Evolutionary conservation across 2,329 filamentous ascomycete species (phyloP), one percentile per base, ranked within the genome.

Genomic region (Cryphonectria carpinicola): DNA sequence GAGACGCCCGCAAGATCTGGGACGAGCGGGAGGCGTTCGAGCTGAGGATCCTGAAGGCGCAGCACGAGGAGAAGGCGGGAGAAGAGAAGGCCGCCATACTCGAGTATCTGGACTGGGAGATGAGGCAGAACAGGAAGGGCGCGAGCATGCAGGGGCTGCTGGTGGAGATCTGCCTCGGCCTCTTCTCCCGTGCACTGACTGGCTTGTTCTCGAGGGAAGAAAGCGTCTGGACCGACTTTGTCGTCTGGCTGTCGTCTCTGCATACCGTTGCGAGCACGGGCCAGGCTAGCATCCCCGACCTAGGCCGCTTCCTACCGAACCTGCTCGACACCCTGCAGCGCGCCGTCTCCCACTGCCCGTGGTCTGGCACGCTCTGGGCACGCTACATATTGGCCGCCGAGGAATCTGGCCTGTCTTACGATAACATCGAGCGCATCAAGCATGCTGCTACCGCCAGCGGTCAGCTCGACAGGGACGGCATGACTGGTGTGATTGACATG

Each of bases 351-450:
- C 96, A 98, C 80, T 97, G 95, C 76, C 95, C 96, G 1, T 97
- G 94, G 92, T 97, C 94, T 8, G 96, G 96, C 22, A 87, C 89
- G 39, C 86, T 99, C 8, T 99, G 96, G 96, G 93, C 93, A 8
- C 90, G 95, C 74, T 95, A 95, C 74, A 91, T 99, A 37, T 82
- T 98, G 67, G 92, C 90, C 28, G 93, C 94, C 4, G 96, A 98
- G 81, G 89, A 93, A 62, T 91, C 93, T 72, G 88, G 88, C 46
- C 87, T 91, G 73, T 86, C 91, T 0, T 97, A 97, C 76, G 85
- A 91, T 35, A 92, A 93, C 65, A 93, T 98, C 67, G 93, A 97
- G 76, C 87, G 90, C 56, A 94, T 98, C 79, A 99, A 99, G 81
- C 94, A 98, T 80, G 90, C 91, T 60, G 96, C 96, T 8, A 98